These are phyloP conservation scores for Trichosporon sp. DNA, from an alignment of 1,284 basidiomycete genomes.

Conservation along the genomic window DNA sequence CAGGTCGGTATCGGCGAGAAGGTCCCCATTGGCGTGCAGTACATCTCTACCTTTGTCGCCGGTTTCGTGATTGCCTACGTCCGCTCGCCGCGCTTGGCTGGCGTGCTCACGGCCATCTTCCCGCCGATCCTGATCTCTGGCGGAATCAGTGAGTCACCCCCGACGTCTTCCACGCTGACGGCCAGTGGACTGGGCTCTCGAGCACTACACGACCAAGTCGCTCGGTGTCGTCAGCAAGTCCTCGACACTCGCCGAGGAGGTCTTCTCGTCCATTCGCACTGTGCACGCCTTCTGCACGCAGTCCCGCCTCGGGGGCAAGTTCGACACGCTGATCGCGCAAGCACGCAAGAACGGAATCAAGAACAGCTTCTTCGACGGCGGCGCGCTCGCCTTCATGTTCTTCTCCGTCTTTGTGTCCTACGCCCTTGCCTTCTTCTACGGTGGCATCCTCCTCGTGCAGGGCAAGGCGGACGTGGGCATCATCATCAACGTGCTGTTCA, in stretches of 20 bases:
- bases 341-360: slow-evolving; percentile 68
- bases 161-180: no score
- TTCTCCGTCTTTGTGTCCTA: slow-evolving; percentile 71
- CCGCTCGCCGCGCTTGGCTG: slow-evolving; percentile 79
- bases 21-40: slow-evolving; percentile 62
- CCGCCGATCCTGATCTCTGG: slow-evolving; percentile 83
- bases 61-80: slow-evolving; percentile 67
- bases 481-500: slow-evolving; percentile 75
- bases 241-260: slow-evolving; percentile 89
- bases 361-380: slow-evolving; percentile 68
- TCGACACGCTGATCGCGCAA: slow-evolving; percentile 67
- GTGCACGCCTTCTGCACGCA: slow-evolving; percentile 92
- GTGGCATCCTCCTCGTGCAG: slow-evolving; percentile 55
- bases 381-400: slow-evolving; percentile 68
- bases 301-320: slow-evolving; percentile 66
- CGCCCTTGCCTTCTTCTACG: slow-evolving; percentile 56
- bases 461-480: slow-evolving; percentile 64
- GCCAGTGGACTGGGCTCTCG: slow-evolving; percentile 40
- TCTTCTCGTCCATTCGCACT: slow-evolving; percentile 63
- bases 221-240: slow-evolving; percentile 77
- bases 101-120: slow-evolving; percentile 83
- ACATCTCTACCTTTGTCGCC: slow-evolving; percentile 64
- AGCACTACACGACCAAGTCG: slow-evolving; percentile 57
- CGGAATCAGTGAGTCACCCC: slow-evolving; percentile 31
- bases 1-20: slow-evolving; percentile 90